These are phyloP conservation scores for Fusarium sp. DNA, from an alignment of 2,329 filamentous ascomycete genomes.

Conservation along the genomic window DNA sequence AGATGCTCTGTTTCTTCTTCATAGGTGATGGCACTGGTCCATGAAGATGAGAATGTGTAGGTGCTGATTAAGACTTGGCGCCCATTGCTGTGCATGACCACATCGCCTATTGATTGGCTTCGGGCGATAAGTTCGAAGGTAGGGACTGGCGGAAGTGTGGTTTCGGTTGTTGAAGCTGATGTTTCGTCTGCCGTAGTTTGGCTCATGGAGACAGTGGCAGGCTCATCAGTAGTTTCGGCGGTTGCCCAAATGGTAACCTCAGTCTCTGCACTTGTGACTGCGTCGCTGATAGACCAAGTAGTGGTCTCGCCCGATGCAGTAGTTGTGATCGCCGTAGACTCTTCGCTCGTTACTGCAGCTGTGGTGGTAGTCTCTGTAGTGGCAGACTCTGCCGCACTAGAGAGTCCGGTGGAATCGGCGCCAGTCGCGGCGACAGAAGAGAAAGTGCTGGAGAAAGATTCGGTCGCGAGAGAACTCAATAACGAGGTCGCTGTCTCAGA, in stretches of 20 bases:
- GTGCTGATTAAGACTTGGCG: not conserved
- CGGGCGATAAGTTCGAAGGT: not conserved
- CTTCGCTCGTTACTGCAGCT: not conserved
- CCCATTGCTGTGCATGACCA: not conserved
- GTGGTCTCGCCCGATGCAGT: fast-evolving
- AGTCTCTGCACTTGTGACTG: not conserved
- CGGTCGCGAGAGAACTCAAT: too few species aligned
- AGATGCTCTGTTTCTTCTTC: not conserved
- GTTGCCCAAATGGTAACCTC: fast-evolving
- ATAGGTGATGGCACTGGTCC: not conserved
- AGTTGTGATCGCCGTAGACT: not conserved
- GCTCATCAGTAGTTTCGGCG: not conserved
- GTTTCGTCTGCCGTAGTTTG: not conserved
- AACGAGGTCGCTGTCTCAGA: not conserved
- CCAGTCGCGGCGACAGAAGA: too few species aligned
- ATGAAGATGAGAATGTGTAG: fast-evolving
- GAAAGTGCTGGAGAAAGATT: too few species aligned
- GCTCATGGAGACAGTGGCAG: not conserved
- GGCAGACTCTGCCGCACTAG: fast-evolving
- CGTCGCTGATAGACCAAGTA: not conserved
- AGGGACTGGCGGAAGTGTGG: not conserved
- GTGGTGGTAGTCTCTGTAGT: not conserved
- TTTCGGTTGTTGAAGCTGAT: not conserved
- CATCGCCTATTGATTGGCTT: not conserved
- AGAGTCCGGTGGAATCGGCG: too few species aligned